Base-by-base conservation (phyloP, 2,329 filamentous ascomycete genomes). In the Trichoderma lentiforme region DNA sequence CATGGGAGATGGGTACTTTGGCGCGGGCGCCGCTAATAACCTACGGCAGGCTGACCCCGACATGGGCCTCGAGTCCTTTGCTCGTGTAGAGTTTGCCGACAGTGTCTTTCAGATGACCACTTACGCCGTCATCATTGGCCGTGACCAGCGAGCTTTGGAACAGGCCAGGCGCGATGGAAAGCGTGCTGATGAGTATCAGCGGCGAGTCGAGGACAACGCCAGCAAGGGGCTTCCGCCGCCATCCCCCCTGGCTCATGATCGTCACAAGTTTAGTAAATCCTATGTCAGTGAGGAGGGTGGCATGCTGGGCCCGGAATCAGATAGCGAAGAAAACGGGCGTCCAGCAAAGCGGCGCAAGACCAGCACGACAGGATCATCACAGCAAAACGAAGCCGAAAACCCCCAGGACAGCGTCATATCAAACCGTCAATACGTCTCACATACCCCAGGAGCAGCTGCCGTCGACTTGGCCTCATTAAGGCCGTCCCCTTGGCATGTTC, bases 21-120 rank as follows among this genome's bases (percentile, higher is more conserved):
- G 77, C 11, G 73, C 81, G 11, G 72, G 75, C 5, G 74, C 78
- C 9, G 77, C 77, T 72, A 80, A 78, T 70, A 78, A 81, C 53
- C 76, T 80, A 47, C 80, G 80, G 15, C 81, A 82, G 68, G 75
- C 78, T 65, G 78, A 75, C n/a, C 74, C 79, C 8, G 79, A 81
- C 24, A 83, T 84, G 75, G 82, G 81, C 62, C 80, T 89, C 15
- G 86, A 89, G 76, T 88, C 87, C 3, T 89, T 88, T 78, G 87
- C 87, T 57, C 83, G 85, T 67, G 84, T 95, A 73, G 88, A 90
- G 76, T 94, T 95, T 78, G 86, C 88, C 75, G 92, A 95, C 83
- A 91, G 92, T 78, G 87, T 90, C 71, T 94, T 93, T 79, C 92
- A 93, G 81, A 92, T 95, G 89, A 93, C 90, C 66, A 93, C 91